Evolutionary conservation across 1,284 basidiomycete genomes (phyloP), one percentile per base, ranked within the genome.

Genomic region (Cutaneotrichosporon mucoides): DNA sequence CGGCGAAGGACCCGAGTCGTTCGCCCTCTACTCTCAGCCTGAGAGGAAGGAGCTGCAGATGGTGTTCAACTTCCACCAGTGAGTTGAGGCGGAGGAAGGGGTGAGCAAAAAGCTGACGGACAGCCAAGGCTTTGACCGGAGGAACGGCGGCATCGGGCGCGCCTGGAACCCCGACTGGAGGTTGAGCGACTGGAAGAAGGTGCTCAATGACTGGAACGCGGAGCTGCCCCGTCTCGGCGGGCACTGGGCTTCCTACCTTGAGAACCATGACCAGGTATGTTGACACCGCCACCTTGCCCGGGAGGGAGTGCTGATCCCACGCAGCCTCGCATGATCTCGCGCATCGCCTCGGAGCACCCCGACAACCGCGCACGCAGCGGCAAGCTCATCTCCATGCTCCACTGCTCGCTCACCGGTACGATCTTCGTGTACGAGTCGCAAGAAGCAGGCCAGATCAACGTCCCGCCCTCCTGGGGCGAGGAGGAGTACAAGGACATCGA

Each of bases 381-480:
- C 11, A 88, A 88, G 71, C 76, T 89, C 71, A 73, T 89, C 16
- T 83, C 85, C 0, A 76, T 87, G 34, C 73, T 88, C 53, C 82
- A 88, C 65, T 78, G 82, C 44, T 83, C 84, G 0, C 82, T 85
- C 53, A 79, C 81, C 1, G 88, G 88, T 2, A 88, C 88, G 11
- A 73, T 86, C 63, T 90, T 84, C 71, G 79, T 90, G 11, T 89
- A 86, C 72, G 86, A 89, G 75, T 87, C 88, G 1, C 80, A 88
- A 74, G 87, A 88, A 68, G 81, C 90, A 0, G 88, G 84, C 0
- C 79, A 87, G 76, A 83, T 81, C 73, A 90, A 90, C 62, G 82
- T 88, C 44, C 86, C 88, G 5, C 69, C 78, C 37, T 71, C 76
- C 4, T 89, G 88, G 87, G 81, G 82, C 0, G 79, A 87, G 24